Base-by-base conservation (phyloP, 2,329 filamentous ascomycete species). In the Aspergillus novofumigatus region DNA sequence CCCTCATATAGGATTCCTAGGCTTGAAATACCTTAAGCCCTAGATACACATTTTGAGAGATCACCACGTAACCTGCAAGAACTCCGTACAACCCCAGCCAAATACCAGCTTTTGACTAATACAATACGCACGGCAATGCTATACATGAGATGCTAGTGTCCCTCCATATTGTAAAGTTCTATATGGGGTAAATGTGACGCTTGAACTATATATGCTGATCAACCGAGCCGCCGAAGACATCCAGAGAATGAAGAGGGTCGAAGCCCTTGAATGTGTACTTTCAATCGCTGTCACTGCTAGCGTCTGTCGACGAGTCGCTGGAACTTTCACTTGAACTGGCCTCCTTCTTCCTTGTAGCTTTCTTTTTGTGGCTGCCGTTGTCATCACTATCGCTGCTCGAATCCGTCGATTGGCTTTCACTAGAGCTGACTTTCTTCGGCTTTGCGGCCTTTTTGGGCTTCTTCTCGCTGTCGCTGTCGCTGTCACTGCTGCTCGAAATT, bases 401-500 rank as follows among this genome's bases (percentile, higher is more conserved):
- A 44, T 61, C 54, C 1, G 61, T 56, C 7, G 59, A 57, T 3
- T 54, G 57, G 32, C 54, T 62, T 10, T 47, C 23, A 9, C 51
- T 57, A 35, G 63, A 59, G 29, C 59, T 67, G n/a, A 49, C 53
- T 26, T 53, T 58, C 44, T 52, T 52, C 25, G 49, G 20, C 26
- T 45, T 59, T n/a, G 51, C 5, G 38, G 45, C 23, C n/a, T 57
- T 56, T 26, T 55, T 56, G 14, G 44, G 47, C 28, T 51, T 42
- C 10, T 58, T 60, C 20, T 59, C 70, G 5, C 64, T 67, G 55
- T 67, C 69, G 56, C 69, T 64, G 51, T 65, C 60, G 44, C 65
- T 68, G 29, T 65, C 62, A 48, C 72, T 76, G 59, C 72, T 75
- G 55, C 74, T 77, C 3, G 73, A 75, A 51, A 76, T 73, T 45